These are phyloP conservation scores for Rhodotorula sp. DNA, from an alignment of 1,284 basidiomycete species.

Conservation along the genomic window DNA sequence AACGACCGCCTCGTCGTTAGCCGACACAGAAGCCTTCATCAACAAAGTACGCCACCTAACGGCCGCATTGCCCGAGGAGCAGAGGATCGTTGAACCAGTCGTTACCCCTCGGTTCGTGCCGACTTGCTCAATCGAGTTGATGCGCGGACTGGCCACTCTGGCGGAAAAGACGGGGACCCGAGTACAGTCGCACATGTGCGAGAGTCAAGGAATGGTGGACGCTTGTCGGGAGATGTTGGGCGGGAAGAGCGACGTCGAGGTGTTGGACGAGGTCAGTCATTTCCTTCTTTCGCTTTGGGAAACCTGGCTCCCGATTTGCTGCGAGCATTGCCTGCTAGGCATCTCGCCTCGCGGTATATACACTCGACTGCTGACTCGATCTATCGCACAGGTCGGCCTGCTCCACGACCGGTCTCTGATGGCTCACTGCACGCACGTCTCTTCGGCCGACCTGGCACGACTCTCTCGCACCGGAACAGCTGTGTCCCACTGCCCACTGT, in stretches of 20 bases:
- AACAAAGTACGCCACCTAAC: slow-evolving; percentile 55
- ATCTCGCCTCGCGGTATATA: background rate
- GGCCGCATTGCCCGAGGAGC: slow-evolving; percentile 53
- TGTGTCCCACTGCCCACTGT: slow-evolving; percentile 78
- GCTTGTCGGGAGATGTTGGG: slow-evolving; percentile 57
- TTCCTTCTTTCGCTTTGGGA: background rate
- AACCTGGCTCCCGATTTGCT: too few species aligned
- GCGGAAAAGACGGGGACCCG: slow-evolving; percentile 54
- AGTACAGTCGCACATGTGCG: slow-evolving; percentile 74
- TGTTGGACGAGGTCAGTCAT: slow-evolving; percentile 63
- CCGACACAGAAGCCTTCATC: slow-evolving; percentile 60
- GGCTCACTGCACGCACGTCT: slow-evolving; percentile 79
- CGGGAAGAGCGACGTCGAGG: slow-evolving; percentile 65
- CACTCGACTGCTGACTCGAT: too few species aligned
- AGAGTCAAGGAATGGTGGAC: slow-evolving; percentile 68
- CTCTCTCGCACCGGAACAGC: slow-evolving; percentile 59
- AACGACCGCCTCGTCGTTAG: slow-evolving; percentile 55
- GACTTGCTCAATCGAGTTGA: slow-evolving; percentile 67
- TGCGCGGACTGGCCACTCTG: slow-evolving; percentile 61
- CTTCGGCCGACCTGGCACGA: slow-evolving; percentile 55
- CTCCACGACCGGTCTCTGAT: slow-evolving; percentile 66
- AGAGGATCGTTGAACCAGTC: slow-evolving; percentile 67
- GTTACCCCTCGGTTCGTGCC: slow-evolving; percentile 79
- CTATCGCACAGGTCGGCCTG: slow-evolving; percentile 56
- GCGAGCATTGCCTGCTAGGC: too few species aligned